phyloP scores from a whole-genome alignment of 1,284 basidiomycete genomes.

The Ustilago crameri region DNA sequence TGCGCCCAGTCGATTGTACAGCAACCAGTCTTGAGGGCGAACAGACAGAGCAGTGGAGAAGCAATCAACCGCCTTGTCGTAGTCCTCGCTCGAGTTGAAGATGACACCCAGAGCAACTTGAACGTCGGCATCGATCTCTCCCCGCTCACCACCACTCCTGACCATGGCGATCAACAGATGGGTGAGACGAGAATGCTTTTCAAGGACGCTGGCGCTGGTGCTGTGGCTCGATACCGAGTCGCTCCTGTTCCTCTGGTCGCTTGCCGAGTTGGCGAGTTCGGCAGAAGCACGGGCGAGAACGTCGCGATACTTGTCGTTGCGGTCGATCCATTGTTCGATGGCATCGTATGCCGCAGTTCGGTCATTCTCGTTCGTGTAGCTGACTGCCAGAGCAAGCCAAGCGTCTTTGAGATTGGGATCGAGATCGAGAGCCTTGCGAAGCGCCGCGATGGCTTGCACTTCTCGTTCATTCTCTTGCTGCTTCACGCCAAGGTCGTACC shows the following conservation, averaged over 20 bases:
- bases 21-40: constrained; percentile 89
- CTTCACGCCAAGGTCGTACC: constrained; percentile 93
- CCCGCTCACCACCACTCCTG: constrained; percentile 37
- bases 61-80: constrained; percentile 90
- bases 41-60: constrained; percentile 88
- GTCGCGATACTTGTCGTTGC: constrained; percentile 70
- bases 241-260: constrained; percentile 20
- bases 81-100: constrained; percentile 89
- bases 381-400: constrained; percentile 91
- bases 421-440: constrained; percentile 82
- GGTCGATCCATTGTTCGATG: constrained; percentile 81
- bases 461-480: constrained; percentile 99
- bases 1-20: constrained; percentile 96
- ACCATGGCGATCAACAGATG: constrained; percentile 69
- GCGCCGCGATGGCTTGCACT: constrained; percentile 85
- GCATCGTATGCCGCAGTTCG: constrained; percentile 77
- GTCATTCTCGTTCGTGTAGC: constrained; percentile 90
- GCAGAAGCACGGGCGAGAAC: constrained; percentile 61
- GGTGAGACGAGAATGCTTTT: constrained; percentile 65
- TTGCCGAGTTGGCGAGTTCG: constrained; percentile 5
- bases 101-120: constrained; percentile 94
- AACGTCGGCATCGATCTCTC: constrained; percentile 79
- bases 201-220: constrained; percentile 20
- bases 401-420: constrained; percentile 75
- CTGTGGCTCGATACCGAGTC: constrained; percentile 34